A percentile compares a stretch with the other conserved stretches of the same genome.
These are phyloP conservation scores for Quercus engelmannii DNA, from an alignment of 306 rosid species.

Conservation along the genomic window DNA sequence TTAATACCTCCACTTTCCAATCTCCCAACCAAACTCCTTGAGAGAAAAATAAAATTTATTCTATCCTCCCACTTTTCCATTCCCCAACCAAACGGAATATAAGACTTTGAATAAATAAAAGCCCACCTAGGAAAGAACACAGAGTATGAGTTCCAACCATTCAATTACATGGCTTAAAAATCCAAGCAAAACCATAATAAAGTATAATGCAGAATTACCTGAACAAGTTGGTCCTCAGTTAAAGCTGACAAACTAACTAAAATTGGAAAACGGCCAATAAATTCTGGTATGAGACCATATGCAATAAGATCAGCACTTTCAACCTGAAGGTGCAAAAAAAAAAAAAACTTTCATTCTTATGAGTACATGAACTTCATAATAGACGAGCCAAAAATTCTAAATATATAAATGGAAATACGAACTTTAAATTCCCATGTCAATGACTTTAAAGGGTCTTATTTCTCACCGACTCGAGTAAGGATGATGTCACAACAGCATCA, in stretches of 20 bases:
- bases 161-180: neutral
- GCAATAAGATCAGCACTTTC: slow-evolving; percentile 97
- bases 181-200: neutral
- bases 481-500: slow-evolving; percentile 67
- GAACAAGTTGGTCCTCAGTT: slow-evolving; percentile 88
- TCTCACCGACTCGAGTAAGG: slow-evolving; percentile 84
- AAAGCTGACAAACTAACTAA: slow-evolving; percentile 86
- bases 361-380: neutral
- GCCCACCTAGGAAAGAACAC: neutral
- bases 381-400: neutral
- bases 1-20: too few relatives aligned
- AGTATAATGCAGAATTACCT: slow-evolving; percentile 49
- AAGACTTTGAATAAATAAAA: neutral
- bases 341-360: slow-evolving; percentile 20
- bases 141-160: neutral
- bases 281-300: slow-evolving; percentile 97
- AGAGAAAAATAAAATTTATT: too few relatives aligned
- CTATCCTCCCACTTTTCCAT: too few relatives aligned
- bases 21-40: too few relatives aligned
- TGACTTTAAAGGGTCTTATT: slow-evolving; percentile 9
- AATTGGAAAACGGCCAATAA: slow-evolving; percentile 93
- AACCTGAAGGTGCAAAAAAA: slow-evolving; percentile 54
- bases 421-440: slow-evolving; percentile 11
- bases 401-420: neutral
- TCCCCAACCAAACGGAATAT: too few relatives aligned